Percentiles rank a stretch among this genome's conserved stretches.
phyloP scores from a whole-genome alignment of 129 eudicot species.

The Tagetes erecta region DNA sequence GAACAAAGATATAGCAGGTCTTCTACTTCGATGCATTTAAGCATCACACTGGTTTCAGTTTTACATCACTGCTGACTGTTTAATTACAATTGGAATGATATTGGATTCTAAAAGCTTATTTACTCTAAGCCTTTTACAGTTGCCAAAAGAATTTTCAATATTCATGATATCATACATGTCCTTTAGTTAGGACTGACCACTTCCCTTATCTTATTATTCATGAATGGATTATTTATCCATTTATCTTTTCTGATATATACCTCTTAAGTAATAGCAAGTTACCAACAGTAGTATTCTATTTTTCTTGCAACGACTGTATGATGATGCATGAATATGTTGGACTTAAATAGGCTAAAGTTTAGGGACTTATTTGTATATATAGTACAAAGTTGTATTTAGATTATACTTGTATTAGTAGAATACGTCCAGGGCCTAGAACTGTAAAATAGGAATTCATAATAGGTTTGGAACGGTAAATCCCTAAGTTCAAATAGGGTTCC shows the following conservation, averaged over 20 bases:
- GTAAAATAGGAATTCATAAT: too few relatives aligned
- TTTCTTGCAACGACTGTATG: neutral
- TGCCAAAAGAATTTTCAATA: neutral
- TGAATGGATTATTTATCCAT: neutral
- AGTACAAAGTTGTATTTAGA: too few relatives aligned
- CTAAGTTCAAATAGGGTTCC: too few relatives aligned
- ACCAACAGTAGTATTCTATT: too few relatives aligned
- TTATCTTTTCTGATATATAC: neutral
- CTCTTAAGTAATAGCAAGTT: neutral
- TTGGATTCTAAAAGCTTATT: neutral
- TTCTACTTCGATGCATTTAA: neutral
- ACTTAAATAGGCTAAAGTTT: too few relatives aligned
- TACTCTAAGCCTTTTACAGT: neutral
- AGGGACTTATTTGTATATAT: too few relatives aligned
- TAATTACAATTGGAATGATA: neutral
- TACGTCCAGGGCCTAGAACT: too few relatives aligned
- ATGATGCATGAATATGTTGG: neutral
- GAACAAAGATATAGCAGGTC: slow-evolving; percentile 9
- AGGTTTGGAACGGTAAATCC: too few relatives aligned
- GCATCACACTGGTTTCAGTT: neutral
- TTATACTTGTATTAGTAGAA: too few relatives aligned
- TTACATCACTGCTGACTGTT: slow-evolving; percentile 5
- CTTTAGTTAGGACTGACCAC: neutral
- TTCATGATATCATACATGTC: neutral
- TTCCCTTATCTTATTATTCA: neutral